A percentile compares a stretch with the other conserved stretches of the same genome.
Evolutionary conservation across 768 basidiomycete species (phyloP).

Genomic region (Solioccasus polychromus): DNA sequence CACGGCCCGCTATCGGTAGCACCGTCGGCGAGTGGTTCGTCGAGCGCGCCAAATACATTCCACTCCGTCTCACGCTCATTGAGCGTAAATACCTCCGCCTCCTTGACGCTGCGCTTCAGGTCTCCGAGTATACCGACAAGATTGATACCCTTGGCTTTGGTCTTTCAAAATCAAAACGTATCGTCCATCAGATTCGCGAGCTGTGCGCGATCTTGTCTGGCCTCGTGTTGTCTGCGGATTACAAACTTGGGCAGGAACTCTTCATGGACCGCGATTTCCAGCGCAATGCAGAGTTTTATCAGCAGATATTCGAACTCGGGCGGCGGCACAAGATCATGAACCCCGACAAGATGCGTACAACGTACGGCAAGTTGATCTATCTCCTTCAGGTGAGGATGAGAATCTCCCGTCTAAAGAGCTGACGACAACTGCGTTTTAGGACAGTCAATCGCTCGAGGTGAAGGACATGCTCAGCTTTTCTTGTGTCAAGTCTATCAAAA

Average conservation of each 20-base stretch:
- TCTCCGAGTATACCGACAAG: slow-evolving; percentile 89
- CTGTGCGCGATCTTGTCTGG: slow-evolving; percentile 87
- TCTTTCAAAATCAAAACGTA: slow-evolving; percentile 80
- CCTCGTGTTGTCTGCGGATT: slow-evolving; percentile 77
- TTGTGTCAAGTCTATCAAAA: slow-evolving; percentile 74
- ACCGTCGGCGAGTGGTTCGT: slow-evolving; percentile 83
- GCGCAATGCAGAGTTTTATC: slow-evolving; percentile 77
- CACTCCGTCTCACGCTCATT: slow-evolving; percentile 65
- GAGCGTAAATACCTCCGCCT: slow-evolving; percentile 86
- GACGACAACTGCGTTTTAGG: slow-evolving; percentile 40
- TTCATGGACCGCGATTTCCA: slow-evolving; percentile 81
- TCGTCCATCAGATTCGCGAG: slow-evolving; percentile 83
- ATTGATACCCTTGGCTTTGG: slow-evolving; percentile 80
- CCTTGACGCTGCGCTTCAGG: slow-evolving; percentile 78
- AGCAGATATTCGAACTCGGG: slow-evolving; percentile 77
- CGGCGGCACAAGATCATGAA: slow-evolving; percentile 90
- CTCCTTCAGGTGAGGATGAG: slow-evolving; percentile 61
- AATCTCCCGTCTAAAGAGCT: background rate
- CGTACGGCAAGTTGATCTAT: slow-evolving; percentile 85
- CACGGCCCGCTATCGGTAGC: slow-evolving; percentile 58
- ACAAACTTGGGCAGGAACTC: slow-evolving; percentile 84
- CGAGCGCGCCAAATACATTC: slow-evolving; percentile 78
- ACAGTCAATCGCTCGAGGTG: slow-evolving; percentile 82
- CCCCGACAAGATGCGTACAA: slow-evolving; percentile 87
- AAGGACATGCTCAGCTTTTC: slow-evolving; percentile 77